Evolutionary conservation across 371 early-diverging fungal genomes (phyloP), one percentile per base, ranked within the genome.

Genomic region (Umbelopsis sp.): DNA sequence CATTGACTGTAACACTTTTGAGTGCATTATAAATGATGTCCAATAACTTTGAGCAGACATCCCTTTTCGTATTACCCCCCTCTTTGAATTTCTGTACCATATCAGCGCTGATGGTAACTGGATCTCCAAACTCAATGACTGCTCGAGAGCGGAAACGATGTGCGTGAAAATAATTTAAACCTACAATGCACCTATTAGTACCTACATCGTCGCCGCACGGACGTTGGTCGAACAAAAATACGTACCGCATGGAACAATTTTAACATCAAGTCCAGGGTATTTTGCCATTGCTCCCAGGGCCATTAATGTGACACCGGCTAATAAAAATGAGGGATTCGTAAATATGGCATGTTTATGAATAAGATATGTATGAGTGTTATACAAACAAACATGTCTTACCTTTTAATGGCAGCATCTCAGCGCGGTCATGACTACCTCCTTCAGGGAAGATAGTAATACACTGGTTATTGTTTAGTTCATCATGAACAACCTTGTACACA

Each of bases 371-470:
- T 24, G 22, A 22, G 14, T 37, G 57, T 16, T 29, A 53, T 25
- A 46, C 51, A 63, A 69, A n/a, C 41, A 41, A 41, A 41, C 41
- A 41, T 1, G 63, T 14, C 50, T 24, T 72, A 88, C 88, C 88
- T 87, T 97, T 98, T 63, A 98, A 80, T 37, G 98, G 98, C 65
- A 99, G 77, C 86, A 99, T 88, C 71, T 97, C 94, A 12, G 94
- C 87, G 37, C 97, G 93, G 74, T 99, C 99, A 78, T 99, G 99
- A 65, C 93, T 93, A 8, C 99, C 98, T 32, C 99, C 98, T 74
- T 98, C 99, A 3, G 99, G 99, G 77, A 99, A 99, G 69, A 99
- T 99, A 9, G 98, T 98, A 16, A 99, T 90, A 72, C 96, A 94
- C 29, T 88, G 88, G 29, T 95, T 94, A 38, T 84, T 77, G 67